phyloP scores from a whole-genome alignment of 257 asterid genomes.

The Solanum ossicruentum region DNA sequence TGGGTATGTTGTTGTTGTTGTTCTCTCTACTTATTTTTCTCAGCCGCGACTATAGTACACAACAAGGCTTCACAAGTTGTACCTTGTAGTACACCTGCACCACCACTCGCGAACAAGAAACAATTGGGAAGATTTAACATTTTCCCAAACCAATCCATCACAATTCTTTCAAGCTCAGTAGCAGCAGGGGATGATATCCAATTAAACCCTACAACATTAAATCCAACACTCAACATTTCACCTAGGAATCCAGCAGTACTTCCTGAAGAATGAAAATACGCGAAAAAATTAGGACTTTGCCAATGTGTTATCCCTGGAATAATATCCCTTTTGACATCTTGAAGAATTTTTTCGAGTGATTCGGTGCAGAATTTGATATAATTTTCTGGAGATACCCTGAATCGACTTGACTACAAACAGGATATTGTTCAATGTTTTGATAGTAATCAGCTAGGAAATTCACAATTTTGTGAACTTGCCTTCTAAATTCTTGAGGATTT shows the following conservation, averaged over 20 bases:
- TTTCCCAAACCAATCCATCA: constrained; percentile 75
- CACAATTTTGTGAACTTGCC: constrained; percentile 52
- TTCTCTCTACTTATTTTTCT: constrained; percentile 32
- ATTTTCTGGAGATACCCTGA: constrained; percentile 52
- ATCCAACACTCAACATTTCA: constrained; percentile 58
- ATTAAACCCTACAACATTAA: constrained; percentile 66
- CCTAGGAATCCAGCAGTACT: constrained; percentile 71
- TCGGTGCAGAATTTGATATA: constrained; percentile 50
- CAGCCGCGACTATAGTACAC: constrained; percentile 50
- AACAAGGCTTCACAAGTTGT: constrained; percentile 61
- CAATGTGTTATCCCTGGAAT: constrained; percentile 74
- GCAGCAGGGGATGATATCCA: constrained; percentile 89
- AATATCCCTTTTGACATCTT: constrained; percentile 43
- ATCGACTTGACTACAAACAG: constrained; percentile 66
- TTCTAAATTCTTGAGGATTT: constrained; percentile 57
- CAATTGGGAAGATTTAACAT: constrained; percentile 49
- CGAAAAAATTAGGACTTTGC: constrained; percentile 73
- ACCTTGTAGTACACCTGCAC: constrained; percentile 78
- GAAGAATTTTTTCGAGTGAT: constrained; percentile 42
- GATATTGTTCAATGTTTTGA: constrained; percentile 52
- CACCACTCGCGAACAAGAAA: constrained; percentile 38
- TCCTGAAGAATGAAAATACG: constrained; percentile 59
- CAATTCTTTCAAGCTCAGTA: constrained; percentile 72
- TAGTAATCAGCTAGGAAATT: constrained; percentile 60
- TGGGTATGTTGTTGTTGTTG: too few relatives aligned